Evolutionary conservation across 768 basidiomycete species (phyloP), one percentile per base, ranked within the genome.

Genomic region (Tricholomella constricta): DNA sequence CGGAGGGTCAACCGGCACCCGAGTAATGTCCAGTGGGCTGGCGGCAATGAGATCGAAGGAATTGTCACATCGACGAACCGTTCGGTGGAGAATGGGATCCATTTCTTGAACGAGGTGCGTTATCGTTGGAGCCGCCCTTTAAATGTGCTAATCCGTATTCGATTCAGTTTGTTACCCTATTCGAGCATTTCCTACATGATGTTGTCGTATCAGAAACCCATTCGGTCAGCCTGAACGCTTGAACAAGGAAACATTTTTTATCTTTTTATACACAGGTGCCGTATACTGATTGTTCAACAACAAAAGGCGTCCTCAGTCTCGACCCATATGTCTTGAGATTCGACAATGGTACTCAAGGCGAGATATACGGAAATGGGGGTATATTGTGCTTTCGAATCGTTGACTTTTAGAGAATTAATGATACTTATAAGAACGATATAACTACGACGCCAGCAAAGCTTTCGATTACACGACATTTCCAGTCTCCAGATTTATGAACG

Each of bases 201-300:
- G 69, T 80, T 32, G 76, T 79, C 14, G 65, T 72, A 9, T 74
- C 77, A 0, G 81, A 83, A 55, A 78, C 80, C 1, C 72, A 68
- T 44, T 82, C 82, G 31, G 78, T 82, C 44, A 34, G 70, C 59
- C 14, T 19, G 0, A 4, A 9, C 34, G 17, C 19, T 22, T 12
- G 23, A 34, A 23, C 27, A 31, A 23, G 15, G 31, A 8, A 17
- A n/a, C 10, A 36, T 27, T 23, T n/a, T 53, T 3, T 48, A 12
- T 36, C 15, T 14, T 3, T 25, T 15, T 20, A 15, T 1, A 22
- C 7, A 2, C 45, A 81, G 79, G 76, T 84, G 3, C 70, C 82
- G 8, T 85, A 84, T 54, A 83, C 81, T 0, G 81, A 80, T 57
- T 83, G 81, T 52, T 84, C 82, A 0, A 84, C 81, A 4, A 85